These are phyloP conservation scores for Colletotrichum lupini DNA, from an alignment of 2,329 filamentous ascomycete species.

Conservation along the genomic window DNA sequence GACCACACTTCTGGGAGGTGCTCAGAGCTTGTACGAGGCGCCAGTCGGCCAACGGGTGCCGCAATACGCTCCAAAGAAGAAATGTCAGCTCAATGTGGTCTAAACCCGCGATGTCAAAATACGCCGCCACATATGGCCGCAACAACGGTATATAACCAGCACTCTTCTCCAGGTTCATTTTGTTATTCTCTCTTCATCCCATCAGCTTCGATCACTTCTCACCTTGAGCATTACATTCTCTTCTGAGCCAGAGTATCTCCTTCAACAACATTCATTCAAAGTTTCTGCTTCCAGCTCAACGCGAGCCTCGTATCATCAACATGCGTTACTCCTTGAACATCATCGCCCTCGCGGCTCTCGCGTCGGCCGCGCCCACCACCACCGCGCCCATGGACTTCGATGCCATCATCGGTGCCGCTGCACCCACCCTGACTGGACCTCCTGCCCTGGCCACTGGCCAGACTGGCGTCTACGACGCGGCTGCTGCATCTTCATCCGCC, in stretches of 20 bases:
- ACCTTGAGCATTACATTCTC: not conserved
- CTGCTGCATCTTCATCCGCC: not conserved
- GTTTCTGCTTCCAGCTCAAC: not conserved
- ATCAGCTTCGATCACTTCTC: slow-evolving; percentile 9
- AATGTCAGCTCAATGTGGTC: not conserved
- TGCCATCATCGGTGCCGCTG: slow-evolving; percentile 5
- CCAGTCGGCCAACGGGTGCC: slow-evolving; percentile 19
- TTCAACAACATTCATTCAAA: not conserved
- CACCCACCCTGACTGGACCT: slow-evolving; percentile 4
- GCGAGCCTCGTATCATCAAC: not conserved
- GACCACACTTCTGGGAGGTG: not conserved
- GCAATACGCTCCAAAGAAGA: not conserved
- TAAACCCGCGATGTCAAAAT: not conserved
- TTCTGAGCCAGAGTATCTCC: not conserved
- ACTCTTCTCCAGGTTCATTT: no score
- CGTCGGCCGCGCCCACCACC: slow-evolving; percentile 10
- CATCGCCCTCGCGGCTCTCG: slow-evolving; percentile 24
- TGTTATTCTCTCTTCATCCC: not conserved
- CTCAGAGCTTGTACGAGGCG: slow-evolving; percentile 15
- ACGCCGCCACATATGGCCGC: no score
- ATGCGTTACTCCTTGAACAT: slow-evolving; percentile 16
- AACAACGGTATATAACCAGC: slow-evolving; percentile 4
- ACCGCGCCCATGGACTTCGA: slow-evolving; percentile 12
- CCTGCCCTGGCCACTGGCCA: slow-evolving; percentile 8
- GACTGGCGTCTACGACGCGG: slow-evolving; percentile 18